These are phyloP conservation scores for Fistulinella prunicolor DNA, from an alignment of 768 basidiomycete genomes.

Conservation along the genomic window DNA sequence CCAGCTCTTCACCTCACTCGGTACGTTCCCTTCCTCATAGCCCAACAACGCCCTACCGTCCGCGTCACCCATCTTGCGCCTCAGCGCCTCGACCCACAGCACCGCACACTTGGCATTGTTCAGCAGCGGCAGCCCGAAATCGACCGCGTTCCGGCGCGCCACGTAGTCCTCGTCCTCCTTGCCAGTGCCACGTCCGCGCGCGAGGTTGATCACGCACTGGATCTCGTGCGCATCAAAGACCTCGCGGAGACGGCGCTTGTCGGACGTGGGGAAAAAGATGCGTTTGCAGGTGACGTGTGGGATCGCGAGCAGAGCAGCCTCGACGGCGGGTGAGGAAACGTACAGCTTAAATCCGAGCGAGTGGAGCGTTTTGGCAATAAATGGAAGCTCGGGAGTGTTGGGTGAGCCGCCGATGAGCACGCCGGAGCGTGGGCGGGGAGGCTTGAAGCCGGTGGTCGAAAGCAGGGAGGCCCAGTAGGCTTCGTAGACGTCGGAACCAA, in stretches of 20 bases:
- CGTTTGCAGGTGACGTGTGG: conserved; percentile 79
- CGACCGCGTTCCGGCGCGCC: conserved; percentile 92
- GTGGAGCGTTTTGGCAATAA: conserved; percentile 74
- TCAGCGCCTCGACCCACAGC: conserved; percentile 88
- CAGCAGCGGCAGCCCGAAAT: conserved; percentile 89
- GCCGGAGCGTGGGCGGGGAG: conserved; percentile 80
- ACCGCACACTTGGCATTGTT: conserved; percentile 88
- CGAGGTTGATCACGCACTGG: conserved; percentile 90
- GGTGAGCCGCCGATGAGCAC: conserved; percentile 92
- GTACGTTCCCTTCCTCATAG: conserved; percentile 86
- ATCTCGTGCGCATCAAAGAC: conserved; percentile 95
- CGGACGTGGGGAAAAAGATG: conserved; percentile 94
- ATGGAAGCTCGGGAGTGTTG: conserved; percentile 79
- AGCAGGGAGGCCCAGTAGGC: conserved; percentile 96
- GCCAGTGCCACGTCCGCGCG: conserved; percentile 70
- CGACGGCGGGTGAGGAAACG: conserved; percentile 77
- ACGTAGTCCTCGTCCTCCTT: conserved; percentile 94
- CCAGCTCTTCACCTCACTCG: conserved; percentile 91
- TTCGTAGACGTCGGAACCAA: conserved; percentile 90
- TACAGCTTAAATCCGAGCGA: conserved; percentile 95
- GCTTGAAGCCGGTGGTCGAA: conserved; percentile 93
- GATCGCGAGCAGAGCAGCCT: conserved; percentile 75
- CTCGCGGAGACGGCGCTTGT: conserved; percentile 92
- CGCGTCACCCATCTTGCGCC: conserved; percentile 75
- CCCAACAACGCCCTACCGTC: conserved; percentile 61